A percentile compares a stretch with the other conserved stretches of the same genome.
phyloP scores from a whole-genome alignment of 202 grass and related monocot species.

The Setaria italica region DNA sequence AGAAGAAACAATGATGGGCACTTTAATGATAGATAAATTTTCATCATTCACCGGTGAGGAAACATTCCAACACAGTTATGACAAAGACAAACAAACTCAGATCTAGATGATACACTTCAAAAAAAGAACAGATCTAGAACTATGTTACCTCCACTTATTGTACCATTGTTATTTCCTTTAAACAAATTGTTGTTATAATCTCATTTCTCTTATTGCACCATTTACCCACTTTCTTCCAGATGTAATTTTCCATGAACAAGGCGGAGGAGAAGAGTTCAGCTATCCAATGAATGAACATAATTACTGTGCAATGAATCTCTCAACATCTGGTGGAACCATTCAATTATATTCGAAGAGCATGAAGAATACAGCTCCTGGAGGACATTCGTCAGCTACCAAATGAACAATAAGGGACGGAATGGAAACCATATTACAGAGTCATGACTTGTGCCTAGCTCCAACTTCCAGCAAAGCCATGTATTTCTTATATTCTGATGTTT shows the following conservation, averaged over 20 bases:
- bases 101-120: background rate
- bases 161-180: constrained; percentile 19
- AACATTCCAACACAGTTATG: constrained; percentile 4
- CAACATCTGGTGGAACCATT: constrained; percentile 57
- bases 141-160: background rate
- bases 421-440: constrained; percentile 27
- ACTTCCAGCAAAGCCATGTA: constrained; percentile 3
- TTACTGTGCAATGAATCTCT: constrained; percentile 49
- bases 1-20: background rate
- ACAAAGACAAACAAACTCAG: background rate
- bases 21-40: background rate
- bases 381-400: constrained; percentile 55
- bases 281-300: constrained; percentile 45
- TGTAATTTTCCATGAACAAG: constrained; percentile 53
- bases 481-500: background rate
- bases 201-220: constrained; percentile 4
- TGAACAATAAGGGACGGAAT: constrained; percentile 9
- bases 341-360: constrained; percentile 64
- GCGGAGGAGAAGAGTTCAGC: constrained; percentile 40
- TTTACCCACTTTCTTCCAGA: constrained; percentile 46
- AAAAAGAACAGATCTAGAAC: background rate
- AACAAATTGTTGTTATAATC: background rate
- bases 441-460: constrained; percentile 1
- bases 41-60: background rate
- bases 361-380: constrained; percentile 62